Evolutionary conservation across 2,329 filamentous ascomycete species (phyloP), one percentile per base, ranked within the genome.

Genomic region (Ophiostoma triangulosporum): DNA sequence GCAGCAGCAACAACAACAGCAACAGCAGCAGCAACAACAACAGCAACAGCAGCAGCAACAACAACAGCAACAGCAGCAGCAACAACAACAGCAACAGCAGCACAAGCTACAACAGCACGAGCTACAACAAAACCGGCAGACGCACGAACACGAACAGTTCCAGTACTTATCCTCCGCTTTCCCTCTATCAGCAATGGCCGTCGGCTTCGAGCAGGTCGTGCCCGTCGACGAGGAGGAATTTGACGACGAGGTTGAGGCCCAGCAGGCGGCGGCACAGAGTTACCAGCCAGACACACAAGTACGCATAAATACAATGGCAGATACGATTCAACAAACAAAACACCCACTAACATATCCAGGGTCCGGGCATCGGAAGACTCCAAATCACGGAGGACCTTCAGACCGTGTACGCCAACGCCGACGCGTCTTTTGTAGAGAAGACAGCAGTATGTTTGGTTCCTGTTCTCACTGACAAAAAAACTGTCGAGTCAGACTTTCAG

Each of bases 321-420:
- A 15, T n/a, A 66, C 77, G 40, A 68, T 77, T 68, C 80, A 81
- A 67, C 62, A 71, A 57, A 54, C 48, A 52, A 33, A 35, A n/a
- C 46, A 15, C 15, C n/a, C 59, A 50, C 62, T 57, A 54, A 54
- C 49, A 27, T 61, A 20, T 58, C 59, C 64, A 96, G 91, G 89
- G 88, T 54, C 86, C 88, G 57, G 74, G 90, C 50, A 85, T 97
- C 59, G 86, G 88, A 62, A 77, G 84, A 57, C 87, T 86, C 68
- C 80, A 81, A 63, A 79, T 86, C 51, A 94, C 84, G 68, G 78
- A 81, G 60, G 80, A 76, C 59, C 88, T 98, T 64, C 82, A 86
- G 15, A 76, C 83, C 58, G 87, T 95, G 66, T 97, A 95, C 70
- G 86, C 88, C 57, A 85, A 86, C 68, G 90, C 88, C 57, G 90